Conservation (phyloP, 2,329 filamentous ascomycete genomes). For the Hypoxylon sp. region DNA sequence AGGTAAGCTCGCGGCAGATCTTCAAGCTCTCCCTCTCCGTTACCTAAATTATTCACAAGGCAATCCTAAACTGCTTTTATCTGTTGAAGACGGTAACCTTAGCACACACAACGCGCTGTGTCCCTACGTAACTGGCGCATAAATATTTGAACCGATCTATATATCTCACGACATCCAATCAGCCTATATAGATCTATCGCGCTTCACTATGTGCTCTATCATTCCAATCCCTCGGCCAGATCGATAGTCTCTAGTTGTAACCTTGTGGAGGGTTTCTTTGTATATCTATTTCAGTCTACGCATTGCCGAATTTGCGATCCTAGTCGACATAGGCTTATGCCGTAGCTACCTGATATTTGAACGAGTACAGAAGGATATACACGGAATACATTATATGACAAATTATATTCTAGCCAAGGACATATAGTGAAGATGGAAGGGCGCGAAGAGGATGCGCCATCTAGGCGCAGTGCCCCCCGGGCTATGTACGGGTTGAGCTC, state of each 20-base stretch:
- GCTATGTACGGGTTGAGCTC: constrained; percentile 71
- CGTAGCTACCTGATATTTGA: no score
- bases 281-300: no score
- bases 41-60: no score
- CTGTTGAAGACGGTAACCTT: neutral
- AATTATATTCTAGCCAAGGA: constrained; percentile 6
- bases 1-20: constrained; percentile 16
- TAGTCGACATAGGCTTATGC: no score
- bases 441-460: constrained; percentile 35
- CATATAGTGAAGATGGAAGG: constrained; percentile 37
- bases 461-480: constrained; percentile 32
- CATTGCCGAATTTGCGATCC: no score
- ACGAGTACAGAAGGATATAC: constrained; percentile 6
- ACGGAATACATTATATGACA: constrained; percentile 11
- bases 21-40: no score
- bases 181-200: constrained; percentile 9
- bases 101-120: no score
- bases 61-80: no score
- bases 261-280: no score
- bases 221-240: constrained; percentile 18
- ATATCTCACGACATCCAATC: constrained; percentile 4
- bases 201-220: constrained; percentile 21
- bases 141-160: no score
- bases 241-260: constrained; percentile 25
- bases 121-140: neutral